Base-by-base conservation (phyloP, 331 rosid species). In the Telfairia occidentalis region DNA sequence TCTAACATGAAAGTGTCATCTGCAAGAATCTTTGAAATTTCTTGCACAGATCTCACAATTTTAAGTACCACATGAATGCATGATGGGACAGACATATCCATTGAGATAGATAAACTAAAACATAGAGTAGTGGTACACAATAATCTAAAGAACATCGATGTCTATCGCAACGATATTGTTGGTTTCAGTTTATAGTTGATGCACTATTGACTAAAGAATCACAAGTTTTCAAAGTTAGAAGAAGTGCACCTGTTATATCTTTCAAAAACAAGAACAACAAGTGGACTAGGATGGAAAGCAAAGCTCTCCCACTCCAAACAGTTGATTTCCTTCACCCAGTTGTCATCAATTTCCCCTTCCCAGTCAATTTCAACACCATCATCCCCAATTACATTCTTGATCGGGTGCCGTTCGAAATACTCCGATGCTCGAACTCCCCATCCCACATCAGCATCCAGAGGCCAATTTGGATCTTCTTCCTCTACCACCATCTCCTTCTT, bases 261-360 rank as follows among this genome's bases (percentile, higher is more conserved):
- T 81, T 89, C 94, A 35, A 90, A 93, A 64, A 90, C 98, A 73
- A 87, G 89, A 60, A 93, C 97, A 74, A 93, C 79, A 12, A 93
- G 88, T 10, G 96, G 98, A 81, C 96, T 93, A 1, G 98, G 97
- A 80, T 89, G 97, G 76, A 86, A 90, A 78, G 97, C 98, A 85
- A 86, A 86, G 82, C 87, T 88, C 80, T 93, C 98, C 97, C 98
- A 90, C 79, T 93, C 96, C 84, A 89, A 82, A 48, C 91, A 93
- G 75, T 93, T 93, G 73, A 90, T 93, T 88, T 93, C 98, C 83
- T 85, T 90, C 60, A 93, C 94, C 94, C 90, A 90, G 71, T 83
- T 88, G 79, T 90, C 97, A 19, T 90, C 98, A 71, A 82, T 63
- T 91, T 93, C 97, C 50, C 98, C 98, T 84, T 93, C 98, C 97